These are phyloP conservation scores for Coemansia pectinata DNA, from an alignment of 192 early-diverging fungal species.

Conservation along the genomic window DNA sequence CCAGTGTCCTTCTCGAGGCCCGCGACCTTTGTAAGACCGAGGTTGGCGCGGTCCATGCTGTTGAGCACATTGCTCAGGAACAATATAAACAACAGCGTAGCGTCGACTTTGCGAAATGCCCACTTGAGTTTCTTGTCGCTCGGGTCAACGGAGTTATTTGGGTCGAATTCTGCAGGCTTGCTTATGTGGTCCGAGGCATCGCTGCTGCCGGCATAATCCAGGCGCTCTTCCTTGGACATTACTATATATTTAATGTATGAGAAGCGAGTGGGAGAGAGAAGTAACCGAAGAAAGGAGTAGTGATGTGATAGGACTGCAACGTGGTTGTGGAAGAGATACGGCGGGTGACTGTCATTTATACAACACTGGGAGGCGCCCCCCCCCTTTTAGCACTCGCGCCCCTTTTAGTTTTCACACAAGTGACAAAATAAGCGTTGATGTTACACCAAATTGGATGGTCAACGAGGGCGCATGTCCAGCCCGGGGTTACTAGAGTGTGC, in stretches of 20 bases:
- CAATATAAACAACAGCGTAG: slow-evolving; percentile 31
- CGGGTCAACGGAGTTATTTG: neutral
- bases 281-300: too few relatives aligned
- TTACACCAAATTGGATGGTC: neutral
- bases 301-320: neutral
- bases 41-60: slow-evolving; percentile 47
- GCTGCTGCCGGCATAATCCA: neutral
- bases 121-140: slow-evolving; percentile 27
- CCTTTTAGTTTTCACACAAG: neutral
- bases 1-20: slow-evolving; percentile 30
- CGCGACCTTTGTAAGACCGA: slow-evolving; percentile 42
- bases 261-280: neutral
- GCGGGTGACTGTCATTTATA: neutral
- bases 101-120: slow-evolving; percentile 48
- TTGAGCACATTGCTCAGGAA: slow-evolving; percentile 51
- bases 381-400: neutral
- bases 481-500: neutral
- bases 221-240: neutral
- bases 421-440: neutral
- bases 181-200: neutral
- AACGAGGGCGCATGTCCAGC: neutral
- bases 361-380: neutral
- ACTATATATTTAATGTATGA: neutral
- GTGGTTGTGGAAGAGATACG: neutral
- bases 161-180: neutral